A percentile compares a stretch with the other conserved stretches of the same genome.
These are phyloP conservation scores for Pseudogymnoascus sp. DNA, from an alignment of 2,329 filamentous ascomycete genomes.

Conservation along the genomic window DNA sequence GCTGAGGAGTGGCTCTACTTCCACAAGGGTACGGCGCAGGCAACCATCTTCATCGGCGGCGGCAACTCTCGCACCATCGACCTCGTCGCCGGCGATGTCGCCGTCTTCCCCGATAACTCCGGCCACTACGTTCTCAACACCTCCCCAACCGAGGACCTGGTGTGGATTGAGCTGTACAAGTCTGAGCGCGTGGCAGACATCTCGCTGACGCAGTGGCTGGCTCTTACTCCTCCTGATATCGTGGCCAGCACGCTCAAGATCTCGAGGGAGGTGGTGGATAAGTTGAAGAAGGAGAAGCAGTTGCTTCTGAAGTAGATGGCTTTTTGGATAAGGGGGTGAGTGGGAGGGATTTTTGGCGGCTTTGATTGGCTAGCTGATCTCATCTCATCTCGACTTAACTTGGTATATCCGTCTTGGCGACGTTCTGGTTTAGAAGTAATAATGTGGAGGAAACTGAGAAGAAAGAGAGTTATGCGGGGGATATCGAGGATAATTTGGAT, in stretches of 20 bases:
- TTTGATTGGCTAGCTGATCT: background rate
- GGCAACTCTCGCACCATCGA: conserved; percentile 58
- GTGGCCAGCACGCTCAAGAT: conserved; percentile 55
- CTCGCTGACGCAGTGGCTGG: conserved; percentile 61
- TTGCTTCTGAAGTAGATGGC: conserved; percentile 37
- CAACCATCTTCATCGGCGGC: conserved; percentile 58
- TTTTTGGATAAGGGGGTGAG: background rate
- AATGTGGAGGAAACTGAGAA: too few relatives aligned
- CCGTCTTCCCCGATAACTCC: conserved; percentile 60
- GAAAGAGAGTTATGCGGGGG: too few relatives aligned
- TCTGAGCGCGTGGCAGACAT: conserved; percentile 61
- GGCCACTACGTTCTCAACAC: conserved; percentile 66
- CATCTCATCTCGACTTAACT: background rate
- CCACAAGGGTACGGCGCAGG: conserved; percentile 52
- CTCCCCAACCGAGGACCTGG: conserved; percentile 53
- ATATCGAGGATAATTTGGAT: background rate
- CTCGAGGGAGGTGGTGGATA: conserved; percentile 46
- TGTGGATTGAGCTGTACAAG: conserved; percentile 66
- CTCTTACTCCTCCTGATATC: conserved; percentile 56
- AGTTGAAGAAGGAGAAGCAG: conserved; percentile 58
- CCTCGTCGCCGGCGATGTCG: conserved; percentile 60
- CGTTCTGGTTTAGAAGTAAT: background rate
- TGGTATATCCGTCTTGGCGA: background rate
- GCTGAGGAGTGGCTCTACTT: conserved; percentile 68
- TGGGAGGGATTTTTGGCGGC: background rate